These are phyloP conservation scores for Candida patagonica DNA, from an alignment of 805 yeast genomes.

Conservation along the genomic window DNA sequence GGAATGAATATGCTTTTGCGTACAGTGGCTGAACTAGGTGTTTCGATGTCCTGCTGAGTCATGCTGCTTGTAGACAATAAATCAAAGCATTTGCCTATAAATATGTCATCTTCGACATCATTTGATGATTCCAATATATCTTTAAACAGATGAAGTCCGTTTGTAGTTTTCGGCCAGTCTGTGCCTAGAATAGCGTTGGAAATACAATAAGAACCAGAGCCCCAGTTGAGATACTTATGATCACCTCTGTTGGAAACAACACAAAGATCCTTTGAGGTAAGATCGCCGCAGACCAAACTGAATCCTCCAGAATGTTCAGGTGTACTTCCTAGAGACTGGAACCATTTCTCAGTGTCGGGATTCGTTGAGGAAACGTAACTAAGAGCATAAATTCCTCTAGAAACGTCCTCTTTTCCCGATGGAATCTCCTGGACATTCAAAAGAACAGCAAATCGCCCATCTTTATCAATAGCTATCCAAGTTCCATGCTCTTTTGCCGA, in stretches of 20 bases:
- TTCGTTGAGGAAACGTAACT: conserved; percentile 33
- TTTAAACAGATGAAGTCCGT: conserved; percentile 41
- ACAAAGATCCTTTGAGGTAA: neutral
- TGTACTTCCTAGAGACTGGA: neutral
- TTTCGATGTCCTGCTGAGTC: conserved; percentile 20
- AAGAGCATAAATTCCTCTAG: conserved; percentile 46
- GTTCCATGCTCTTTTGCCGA: conserved; percentile 74
- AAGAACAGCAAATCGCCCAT: conserved; percentile 58
- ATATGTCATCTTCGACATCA: conserved; percentile 18
- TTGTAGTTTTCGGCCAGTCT: conserved; percentile 58
- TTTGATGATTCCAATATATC: conserved; percentile 17
- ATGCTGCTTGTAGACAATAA: conserved; percentile 42
- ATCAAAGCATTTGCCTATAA: conserved; percentile 45
- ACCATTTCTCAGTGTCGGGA: neutral
- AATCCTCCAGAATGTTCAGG: conserved; percentile 48
- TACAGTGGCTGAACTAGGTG: conserved; percentile 35
- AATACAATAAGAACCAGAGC: conserved; percentile 15
- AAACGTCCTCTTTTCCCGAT: conserved; percentile 29
- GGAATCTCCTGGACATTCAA: conserved; percentile 62
- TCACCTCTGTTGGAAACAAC: conserved; percentile 2
- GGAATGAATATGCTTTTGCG: conserved; percentile 64
- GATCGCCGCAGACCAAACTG: conserved; percentile 46
- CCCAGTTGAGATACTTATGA: neutral
- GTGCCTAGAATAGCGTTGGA: conserved; percentile 35
- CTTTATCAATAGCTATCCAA: conserved; percentile 70